phyloP scores from a whole-genome alignment of 805 yeast species.

The Dipodascopsis uninucleata region DNA sequence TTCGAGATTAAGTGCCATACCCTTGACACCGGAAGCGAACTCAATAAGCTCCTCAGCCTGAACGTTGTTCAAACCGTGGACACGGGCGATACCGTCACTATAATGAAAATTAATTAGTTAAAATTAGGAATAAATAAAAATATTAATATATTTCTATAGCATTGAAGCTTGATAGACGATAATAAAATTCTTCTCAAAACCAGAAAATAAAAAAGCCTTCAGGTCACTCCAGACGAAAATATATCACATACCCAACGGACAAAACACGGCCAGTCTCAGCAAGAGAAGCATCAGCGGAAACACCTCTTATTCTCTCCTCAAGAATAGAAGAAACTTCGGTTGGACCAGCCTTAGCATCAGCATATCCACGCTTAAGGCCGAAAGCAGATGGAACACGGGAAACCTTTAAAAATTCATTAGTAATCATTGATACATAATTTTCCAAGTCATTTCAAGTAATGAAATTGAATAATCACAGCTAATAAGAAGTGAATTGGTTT shows the following conservation, averaged over 20 bases:
- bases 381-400: conserved; percentile 32
- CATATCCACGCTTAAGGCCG: conserved; percentile 76
- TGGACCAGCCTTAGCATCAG: conserved; percentile 94
- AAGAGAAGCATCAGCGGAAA: conserved; percentile 92
- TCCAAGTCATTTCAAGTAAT: too few relatives aligned
- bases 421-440: too few relatives aligned
- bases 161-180: too few relatives aligned
- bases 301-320: conserved; percentile 99
- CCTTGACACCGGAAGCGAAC: conserved; percentile 98
- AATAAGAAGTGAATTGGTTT: too few relatives aligned
- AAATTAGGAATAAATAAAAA: background rate
- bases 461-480: too few relatives aligned
- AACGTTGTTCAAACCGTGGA: conserved; percentile 98
- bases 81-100: conserved; percentile 99
- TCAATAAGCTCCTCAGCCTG: conserved; percentile 99
- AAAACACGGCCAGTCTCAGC: conserved; percentile 99
- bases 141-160: too few relatives aligned
- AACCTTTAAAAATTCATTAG: too few relatives aligned
- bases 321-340: conserved; percentile 98
- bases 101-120: conserved; percentile 10
- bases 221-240: background rate
- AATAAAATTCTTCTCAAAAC: too few relatives aligned
- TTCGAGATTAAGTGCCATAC: conserved; percentile 99
- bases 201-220: conserved; percentile 1
- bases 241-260: conserved; percentile 87